Evolutionary conservation across 2,329 filamentous ascomycete species (phyloP).

Genomic region (Cytospora paraplurivora): DNA sequence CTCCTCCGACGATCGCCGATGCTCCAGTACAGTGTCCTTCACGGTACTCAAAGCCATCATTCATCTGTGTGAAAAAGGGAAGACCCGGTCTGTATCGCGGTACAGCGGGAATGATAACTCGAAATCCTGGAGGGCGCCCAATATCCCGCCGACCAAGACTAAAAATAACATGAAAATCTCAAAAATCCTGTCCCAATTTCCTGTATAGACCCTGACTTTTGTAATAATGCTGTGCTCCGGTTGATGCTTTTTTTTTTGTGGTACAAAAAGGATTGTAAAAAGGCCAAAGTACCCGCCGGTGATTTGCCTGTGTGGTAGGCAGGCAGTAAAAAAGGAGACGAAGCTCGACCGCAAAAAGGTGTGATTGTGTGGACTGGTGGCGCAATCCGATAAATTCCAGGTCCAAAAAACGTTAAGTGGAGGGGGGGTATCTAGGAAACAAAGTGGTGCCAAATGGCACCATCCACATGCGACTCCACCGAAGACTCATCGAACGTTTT

Average conservation of each 20-base stretch:
- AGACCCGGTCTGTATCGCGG: conserved; percentile 9
- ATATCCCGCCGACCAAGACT: conserved; percentile 10
- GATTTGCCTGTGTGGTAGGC: neutral
- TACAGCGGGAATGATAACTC: conserved; percentile 14
- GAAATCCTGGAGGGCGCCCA: conserved; percentile 14
- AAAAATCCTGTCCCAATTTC: conserved; percentile 27
- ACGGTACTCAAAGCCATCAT: neutral
- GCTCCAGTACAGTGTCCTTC: neutral
- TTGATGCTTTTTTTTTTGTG: conserved; percentile 35
- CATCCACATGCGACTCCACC: conserved; percentile 19
- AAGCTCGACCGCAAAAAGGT: conserved; percentile 10
- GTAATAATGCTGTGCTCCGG: conserved; percentile 37
- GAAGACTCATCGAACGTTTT: conserved; percentile 34
- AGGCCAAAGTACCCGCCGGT: conserved; percentile 22
- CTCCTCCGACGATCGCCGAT: neutral
- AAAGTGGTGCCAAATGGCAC: conserved; percentile 32
- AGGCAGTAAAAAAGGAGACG: conserved; percentile 13
- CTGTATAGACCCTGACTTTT: conserved; percentile 32
- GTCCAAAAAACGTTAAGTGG: conserved; percentile 22
- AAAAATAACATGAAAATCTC: conserved; percentile 18
- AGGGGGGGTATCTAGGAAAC: conserved; percentile 45
- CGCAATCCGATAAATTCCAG: conserved; percentile 22
- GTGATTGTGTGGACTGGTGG: conserved; percentile 17
- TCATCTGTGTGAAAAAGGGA: neutral
- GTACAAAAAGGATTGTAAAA: conserved; percentile 26